A percentile compares a stretch with the other conserved stretches of the same genome.
phyloP scores from a whole-genome alignment of 345 rosid genomes.

The Lumnitzera littorea region DNA sequence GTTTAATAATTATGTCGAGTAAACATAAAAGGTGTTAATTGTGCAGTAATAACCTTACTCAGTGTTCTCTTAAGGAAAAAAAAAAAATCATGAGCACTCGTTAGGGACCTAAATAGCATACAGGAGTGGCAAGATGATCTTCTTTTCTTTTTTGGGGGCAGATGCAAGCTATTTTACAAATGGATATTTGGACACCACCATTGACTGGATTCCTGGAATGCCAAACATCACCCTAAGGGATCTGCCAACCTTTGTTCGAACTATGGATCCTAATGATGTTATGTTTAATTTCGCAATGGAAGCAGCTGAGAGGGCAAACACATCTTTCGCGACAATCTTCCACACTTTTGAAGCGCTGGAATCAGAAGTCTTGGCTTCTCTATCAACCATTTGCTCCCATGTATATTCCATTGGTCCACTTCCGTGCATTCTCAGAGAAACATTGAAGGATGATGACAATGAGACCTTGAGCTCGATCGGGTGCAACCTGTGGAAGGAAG shows the following conservation, averaged over 20 bases:
- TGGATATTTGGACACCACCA: constrained; percentile 12
- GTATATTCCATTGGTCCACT: neutral
- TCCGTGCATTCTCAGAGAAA: neutral
- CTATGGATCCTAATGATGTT: constrained; percentile 9
- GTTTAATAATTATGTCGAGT: no score
- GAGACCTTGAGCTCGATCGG: neutral
- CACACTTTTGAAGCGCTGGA: neutral
- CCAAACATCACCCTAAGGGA: constrained; percentile 8
- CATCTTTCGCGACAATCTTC: neutral
- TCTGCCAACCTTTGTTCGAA: constrained; percentile 11
- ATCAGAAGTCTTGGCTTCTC: neutral
- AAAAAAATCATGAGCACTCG: no score
- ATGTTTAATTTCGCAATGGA: constrained; percentile 3
- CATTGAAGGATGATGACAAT: neutral
- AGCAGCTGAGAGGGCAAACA: neutral
- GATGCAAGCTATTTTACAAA: constrained; percentile 12
- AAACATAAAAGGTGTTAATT: neutral
- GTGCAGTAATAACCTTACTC: neutral
- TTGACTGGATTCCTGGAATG: constrained; percentile 18
- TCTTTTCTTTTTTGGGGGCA: neutral
- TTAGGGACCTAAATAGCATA: no score
- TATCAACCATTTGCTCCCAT: neutral
- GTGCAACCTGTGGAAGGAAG: neutral
- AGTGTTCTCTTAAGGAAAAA: neutral
- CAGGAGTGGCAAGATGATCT: no score